Percentiles rank a stretch among this genome's conserved stretches.
These are phyloP conservation scores for Kluyveromyces nonfermentans DNA, from an alignment of 805 yeast genomes.

Conservation along the genomic window DNA sequence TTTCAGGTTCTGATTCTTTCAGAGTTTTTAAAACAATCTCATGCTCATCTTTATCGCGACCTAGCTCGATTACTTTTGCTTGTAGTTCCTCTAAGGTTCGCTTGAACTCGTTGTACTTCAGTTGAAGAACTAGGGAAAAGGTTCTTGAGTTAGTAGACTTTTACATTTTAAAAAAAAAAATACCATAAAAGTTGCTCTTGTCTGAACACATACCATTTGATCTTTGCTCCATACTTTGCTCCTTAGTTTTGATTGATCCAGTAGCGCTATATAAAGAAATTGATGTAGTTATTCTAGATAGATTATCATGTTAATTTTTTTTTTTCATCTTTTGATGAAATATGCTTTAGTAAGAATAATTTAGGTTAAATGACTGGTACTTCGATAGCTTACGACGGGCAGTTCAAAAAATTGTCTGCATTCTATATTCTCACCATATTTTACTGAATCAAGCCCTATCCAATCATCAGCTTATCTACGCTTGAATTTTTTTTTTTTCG, in stretches of 20 bases:
- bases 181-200: too few relatives aligned
- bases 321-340: too few relatives aligned
- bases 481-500: too few relatives aligned
- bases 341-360: too few relatives aligned
- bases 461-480: too few relatives aligned
- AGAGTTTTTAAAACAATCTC: conserved; percentile 53
- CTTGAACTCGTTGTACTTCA: conserved; percentile 43
- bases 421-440: too few relatives aligned
- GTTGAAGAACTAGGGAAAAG: conserved; percentile 35
- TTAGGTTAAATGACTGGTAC: too few relatives aligned
- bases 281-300: background rate
- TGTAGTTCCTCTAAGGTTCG: conserved; percentile 38
- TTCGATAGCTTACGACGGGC: too few relatives aligned
- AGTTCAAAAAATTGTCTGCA: too few relatives aligned
- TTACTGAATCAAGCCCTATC: too few relatives aligned
- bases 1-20: conserved; percentile 39
- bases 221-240: conserved; percentile 4
- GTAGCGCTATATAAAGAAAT: too few relatives aligned
- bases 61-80: conserved; percentile 39
- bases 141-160: background rate
- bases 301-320: background rate
- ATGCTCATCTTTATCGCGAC: conserved; percentile 39
- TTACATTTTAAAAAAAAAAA: background rate
- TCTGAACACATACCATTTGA: conserved; percentile 8
- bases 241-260: background rate